Conservation (phyloP, 495 filamentous ascomycete genomes). For the Cercophora sp. region DNA sequence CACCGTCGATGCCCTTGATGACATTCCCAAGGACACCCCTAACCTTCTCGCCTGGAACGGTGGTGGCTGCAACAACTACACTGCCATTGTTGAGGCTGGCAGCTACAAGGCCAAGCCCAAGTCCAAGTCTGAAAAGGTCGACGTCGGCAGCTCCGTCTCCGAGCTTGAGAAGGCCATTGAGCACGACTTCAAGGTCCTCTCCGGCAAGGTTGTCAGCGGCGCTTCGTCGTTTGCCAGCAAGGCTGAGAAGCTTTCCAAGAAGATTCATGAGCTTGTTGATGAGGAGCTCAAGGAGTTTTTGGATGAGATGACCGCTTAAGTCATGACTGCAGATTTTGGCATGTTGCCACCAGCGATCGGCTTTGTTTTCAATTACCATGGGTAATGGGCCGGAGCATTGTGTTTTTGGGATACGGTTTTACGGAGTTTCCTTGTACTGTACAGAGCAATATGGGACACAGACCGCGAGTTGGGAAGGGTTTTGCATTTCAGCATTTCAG, state of each 20-base stretch:
- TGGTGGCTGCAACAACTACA: slow-evolving; percentile 88
- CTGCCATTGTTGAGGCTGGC: slow-evolving; percentile 71
- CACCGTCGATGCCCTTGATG: slow-evolving; percentile 72
- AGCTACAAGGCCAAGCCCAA: slow-evolving; percentile 47
- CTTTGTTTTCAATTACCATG: slow-evolving; percentile 12
- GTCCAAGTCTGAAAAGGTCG: slow-evolving; percentile 24
- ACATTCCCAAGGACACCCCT: slow-evolving; percentile 79
- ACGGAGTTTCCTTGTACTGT: slow-evolving; percentile 39
- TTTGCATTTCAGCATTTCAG: slow-evolving; percentile 21
- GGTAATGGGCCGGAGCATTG: slow-evolving; percentile 21
- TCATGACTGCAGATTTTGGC: neutral
- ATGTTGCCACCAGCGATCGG: slow-evolving; percentile 15
- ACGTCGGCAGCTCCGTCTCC: slow-evolving; percentile 30
- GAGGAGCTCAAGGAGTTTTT: slow-evolving; percentile 68
- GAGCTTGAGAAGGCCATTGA: slow-evolving; percentile 60
- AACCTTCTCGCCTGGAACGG: slow-evolving; percentile 98
- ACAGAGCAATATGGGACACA: slow-evolving; percentile 28
- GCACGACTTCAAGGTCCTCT: slow-evolving; percentile 53
- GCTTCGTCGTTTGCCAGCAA: slow-evolving; percentile 43
- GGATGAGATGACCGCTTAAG: slow-evolving; percentile 51
- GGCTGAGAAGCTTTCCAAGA: slow-evolving; percentile 47
- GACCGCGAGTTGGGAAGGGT: slow-evolving; percentile 15
- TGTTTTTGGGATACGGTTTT: slow-evolving; percentile 24
- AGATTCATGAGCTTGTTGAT: slow-evolving; percentile 53
- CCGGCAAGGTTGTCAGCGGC: slow-evolving; percentile 49